Base-by-base conservation (phyloP, 1,284 basidiomycete species). In the Limonomyces culmigenus region DNA sequence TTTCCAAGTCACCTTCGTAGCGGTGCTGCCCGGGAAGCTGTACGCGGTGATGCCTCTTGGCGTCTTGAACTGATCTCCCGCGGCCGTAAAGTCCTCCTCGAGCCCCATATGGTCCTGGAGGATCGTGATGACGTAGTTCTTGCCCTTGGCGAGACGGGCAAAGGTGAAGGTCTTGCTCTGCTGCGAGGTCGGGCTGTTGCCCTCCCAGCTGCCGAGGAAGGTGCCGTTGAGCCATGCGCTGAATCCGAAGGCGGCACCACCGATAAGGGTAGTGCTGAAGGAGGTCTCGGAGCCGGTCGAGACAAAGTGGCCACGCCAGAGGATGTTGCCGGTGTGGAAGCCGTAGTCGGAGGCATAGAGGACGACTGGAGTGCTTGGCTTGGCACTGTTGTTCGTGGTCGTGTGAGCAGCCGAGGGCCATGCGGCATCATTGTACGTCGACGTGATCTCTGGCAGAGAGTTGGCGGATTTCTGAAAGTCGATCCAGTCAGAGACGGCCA, bases 31-130 rank as follows among this genome's bases (percentile, higher is more conserved):
- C 2, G 52, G 39, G 43, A 67, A 65, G 5, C 54, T 54, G 38
- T 66, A 68, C 38, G 45, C 54, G 19, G 58, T 35, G 19, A 68
- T 57, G 14, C 64, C 65, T 39, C 65, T 52, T 5, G 65, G 62
- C 1, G 47, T 44, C 45, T 66, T 64, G 47, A 67, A 65, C 16
- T 13, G 35, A 18, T 67, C 62, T 15, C 52, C 55, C 3, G 57
- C 62, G 25, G 52, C 56, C 3, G 39, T 39, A 54, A 55, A 56
- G 39, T 65, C 56, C 39, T 61, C 57, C 23, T 68, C 63, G 21
- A 63, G 55, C 3, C 66, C 66, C 63, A 68, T 69, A 43, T 69
- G 66, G 46, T 69, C 68, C 44, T 67, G 62, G 21, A 70, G 38
- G 19, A 72, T 60, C 3, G 65, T 68, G 31, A 72, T 44, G 21